Conservation (phyloP, 1,139 yeast genomes). For the Lodderomyces elongisporus region DNA sequence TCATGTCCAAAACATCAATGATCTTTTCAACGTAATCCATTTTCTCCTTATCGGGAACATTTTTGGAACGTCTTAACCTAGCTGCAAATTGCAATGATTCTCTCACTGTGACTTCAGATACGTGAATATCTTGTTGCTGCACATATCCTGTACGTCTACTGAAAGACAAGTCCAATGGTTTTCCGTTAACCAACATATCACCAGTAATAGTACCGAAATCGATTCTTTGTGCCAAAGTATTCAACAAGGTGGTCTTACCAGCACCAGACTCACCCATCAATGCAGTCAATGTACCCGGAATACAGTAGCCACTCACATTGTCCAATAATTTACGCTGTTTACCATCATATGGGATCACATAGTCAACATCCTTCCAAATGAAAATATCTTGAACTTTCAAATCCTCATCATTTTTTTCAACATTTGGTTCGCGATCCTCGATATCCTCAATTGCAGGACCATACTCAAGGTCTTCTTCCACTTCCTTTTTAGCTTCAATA, state of each 20-base stretch:
- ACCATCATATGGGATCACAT: slow-evolving; percentile 35
- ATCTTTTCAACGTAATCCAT: slow-evolving; percentile 57
- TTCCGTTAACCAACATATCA: slow-evolving; percentile 59
- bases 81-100: slow-evolving; percentile 61
- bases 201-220: slow-evolving; percentile 60
- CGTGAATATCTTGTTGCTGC: slow-evolving; percentile 62
- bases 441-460: slow-evolving; percentile 34
- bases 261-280: slow-evolving; percentile 72
- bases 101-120: slow-evolving; percentile 53
- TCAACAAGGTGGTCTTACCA: slow-evolving; percentile 61
- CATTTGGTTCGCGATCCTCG: slow-evolving; percentile 19
- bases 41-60: slow-evolving; percentile 29
- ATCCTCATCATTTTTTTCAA: slow-evolving; percentile 19
- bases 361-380: slow-evolving; percentile 40
- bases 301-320: slow-evolving; percentile 59
- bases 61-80: slow-evolving; percentile 49
- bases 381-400: slow-evolving; percentile 30
- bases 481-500: slow-evolving; percentile 17
- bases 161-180: slow-evolving; percentile 46
- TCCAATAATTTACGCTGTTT: slow-evolving; percentile 47
- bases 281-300: slow-evolving; percentile 69
- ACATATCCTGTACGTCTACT: slow-evolving; percentile 62
- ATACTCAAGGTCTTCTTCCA: slow-evolving; percentile 11
- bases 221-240: slow-evolving; percentile 55
- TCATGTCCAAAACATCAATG: slow-evolving; percentile 53